Evolutionary conservation across 768 basidiomycete genomes (phyloP), one percentile per base, ranked within the genome.

Genomic region (Podaxis rugospora): DNA sequence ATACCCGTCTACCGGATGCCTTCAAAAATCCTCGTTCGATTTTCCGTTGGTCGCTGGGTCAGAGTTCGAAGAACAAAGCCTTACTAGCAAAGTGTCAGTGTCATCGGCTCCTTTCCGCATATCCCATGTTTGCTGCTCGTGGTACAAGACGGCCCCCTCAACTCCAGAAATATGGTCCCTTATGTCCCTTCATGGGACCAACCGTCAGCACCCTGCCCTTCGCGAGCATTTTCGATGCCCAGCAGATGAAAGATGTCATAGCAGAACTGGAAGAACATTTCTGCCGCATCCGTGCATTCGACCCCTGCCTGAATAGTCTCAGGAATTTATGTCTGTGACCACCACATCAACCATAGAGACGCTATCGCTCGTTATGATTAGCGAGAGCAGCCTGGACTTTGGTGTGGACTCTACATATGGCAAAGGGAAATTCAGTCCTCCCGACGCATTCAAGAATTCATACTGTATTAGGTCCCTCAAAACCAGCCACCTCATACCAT

Each of bases 1-100:
- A 71, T 76, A 25, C 82, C 83, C 14, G 74, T 83, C 58, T 77
- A 81, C 62, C 80, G 79, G 76, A 75, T 84, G 50, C 83, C 83
- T 13, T 61, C 73, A 39, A 83, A 84, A 63, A 67, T 83, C 18
- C 75, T 84, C 44, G 64, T 72, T 40, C 72, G 77, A 5, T 55
- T 84, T 84, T 62, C 27, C 67, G 16, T 58, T 64, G n/a, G 59
- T 63, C 39, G 53, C 61, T 55, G 68, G 73, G 27, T 66, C 67
- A 39, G 72, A 71, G 49, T 49, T 66, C 23, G 59, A 66, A 51
- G 69, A 68, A 13, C 36, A 44, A 42, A 35, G 44, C n/a, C 18
- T 39, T 27, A 23, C 21, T 28, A 25, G 16, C 10, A 39, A 23
- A 14, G n/a, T 32, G 7, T 36, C 25, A 11, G 39, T 11, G 16